phyloP scores from a whole-genome alignment of 768 basidiomycete species.

The Macrolepiota dolichaula region DNA sequence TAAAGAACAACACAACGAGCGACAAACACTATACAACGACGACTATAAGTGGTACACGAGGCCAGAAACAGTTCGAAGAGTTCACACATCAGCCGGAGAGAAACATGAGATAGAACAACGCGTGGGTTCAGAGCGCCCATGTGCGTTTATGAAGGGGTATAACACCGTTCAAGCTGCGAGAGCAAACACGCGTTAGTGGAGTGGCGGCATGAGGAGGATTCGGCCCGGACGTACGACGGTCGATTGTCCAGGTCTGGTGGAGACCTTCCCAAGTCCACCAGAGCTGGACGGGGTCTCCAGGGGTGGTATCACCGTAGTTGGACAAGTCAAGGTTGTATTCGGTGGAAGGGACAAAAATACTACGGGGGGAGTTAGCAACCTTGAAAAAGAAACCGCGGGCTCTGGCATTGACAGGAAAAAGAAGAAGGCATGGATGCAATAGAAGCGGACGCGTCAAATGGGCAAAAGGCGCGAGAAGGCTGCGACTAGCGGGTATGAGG shows the following conservation, averaged over 20 bases:
- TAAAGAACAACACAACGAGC: background rate
- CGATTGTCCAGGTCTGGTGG: constrained; percentile 50
- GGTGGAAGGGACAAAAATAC: constrained; percentile 45
- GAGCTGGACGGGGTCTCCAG: constrained; percentile 42
- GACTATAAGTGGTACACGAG: background rate
- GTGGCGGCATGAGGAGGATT: background rate
- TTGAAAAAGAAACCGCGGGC: no score
- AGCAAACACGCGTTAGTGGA: background rate
- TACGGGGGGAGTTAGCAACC: constrained; percentile 16
- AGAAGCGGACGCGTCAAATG: background rate
- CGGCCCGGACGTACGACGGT: constrained; percentile 1
- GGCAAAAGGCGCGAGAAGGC: background rate
- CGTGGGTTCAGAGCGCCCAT: no score
- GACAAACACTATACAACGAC: background rate
- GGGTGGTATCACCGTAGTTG: constrained; percentile 38
- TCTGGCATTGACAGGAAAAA: background rate
- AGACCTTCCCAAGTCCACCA: constrained; percentile 47
- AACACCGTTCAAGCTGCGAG: background rate
- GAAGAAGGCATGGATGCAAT: background rate
- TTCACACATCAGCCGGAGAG: background rate
- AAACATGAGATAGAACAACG: background rate
- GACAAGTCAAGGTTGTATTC: constrained; percentile 44
- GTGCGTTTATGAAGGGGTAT: background rate
- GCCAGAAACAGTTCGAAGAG: background rate
- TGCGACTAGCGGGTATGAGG: background rate